These are phyloP conservation scores for Musa itinerans DNA, from an alignment of 176 grass and related monocot genomes.

Conservation along the genomic window DNA sequence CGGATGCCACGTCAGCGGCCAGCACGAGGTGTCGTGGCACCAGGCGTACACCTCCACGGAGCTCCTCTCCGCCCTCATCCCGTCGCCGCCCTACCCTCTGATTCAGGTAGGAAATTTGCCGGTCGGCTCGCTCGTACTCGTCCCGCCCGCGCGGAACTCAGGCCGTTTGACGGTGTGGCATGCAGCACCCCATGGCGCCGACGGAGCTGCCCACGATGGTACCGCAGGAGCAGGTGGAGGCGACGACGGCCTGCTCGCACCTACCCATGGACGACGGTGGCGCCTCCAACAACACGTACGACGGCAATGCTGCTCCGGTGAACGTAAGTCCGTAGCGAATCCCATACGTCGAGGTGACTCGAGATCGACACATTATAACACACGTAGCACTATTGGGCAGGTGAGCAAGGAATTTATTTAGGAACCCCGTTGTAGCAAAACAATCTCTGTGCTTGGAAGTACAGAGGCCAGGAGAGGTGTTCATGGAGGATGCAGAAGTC, in stretches of 20 bases:
- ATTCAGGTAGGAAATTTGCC: slow-evolving; percentile 10
- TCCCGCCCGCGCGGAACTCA: no score
- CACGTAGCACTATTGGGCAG: no score
- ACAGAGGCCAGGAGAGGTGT: no score
- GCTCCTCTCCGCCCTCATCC: slow-evolving; percentile 41
- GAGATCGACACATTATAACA: no score
- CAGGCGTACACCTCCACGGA: slow-evolving; percentile 35
- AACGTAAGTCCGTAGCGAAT: slow-evolving; percentile 7
- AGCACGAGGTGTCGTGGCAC: slow-evolving; percentile 29
- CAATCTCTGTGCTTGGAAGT: no score
- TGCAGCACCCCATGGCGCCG: slow-evolving; percentile 8
- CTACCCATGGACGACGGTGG: slow-evolving; percentile 31
- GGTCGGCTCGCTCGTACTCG: no score
- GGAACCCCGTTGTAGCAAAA: no score
- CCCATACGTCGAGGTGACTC: no score
- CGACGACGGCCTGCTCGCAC: slow-evolving; percentile 18
- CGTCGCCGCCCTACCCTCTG: slow-evolving; percentile 31
- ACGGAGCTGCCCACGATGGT: slow-evolving; percentile 3
- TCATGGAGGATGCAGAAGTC: no score
- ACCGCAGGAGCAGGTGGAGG: slow-evolving; percentile 23
- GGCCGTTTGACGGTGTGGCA: no score
- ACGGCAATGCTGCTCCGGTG: slow-evolving; percentile 6
- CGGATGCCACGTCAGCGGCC: slow-evolving; percentile 21
- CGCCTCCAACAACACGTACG: slow-evolving; percentile 14
- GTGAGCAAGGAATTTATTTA: no score